Base-by-base conservation (phyloP, 1,284 basidiomycete genomes). In the Tilletiopsis washingtonensis region DNA sequence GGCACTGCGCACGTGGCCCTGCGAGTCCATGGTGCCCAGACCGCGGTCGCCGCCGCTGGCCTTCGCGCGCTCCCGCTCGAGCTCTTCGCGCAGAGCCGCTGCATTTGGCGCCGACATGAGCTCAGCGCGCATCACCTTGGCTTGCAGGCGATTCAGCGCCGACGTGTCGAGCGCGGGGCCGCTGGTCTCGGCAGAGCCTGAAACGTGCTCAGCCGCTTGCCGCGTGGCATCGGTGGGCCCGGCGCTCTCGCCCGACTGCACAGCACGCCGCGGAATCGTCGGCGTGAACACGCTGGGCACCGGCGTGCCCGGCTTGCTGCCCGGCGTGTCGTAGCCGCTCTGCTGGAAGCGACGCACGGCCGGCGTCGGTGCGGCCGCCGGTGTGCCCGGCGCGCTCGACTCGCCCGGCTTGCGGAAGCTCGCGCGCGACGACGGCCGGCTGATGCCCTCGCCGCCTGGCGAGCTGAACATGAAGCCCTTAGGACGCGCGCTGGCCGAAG, bases 111-210 rank as follows among this genome's bases (percentile, higher is more conserved):
- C 75, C 19, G 79, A 81, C 79, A 86, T 86, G 23, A 98, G 78
- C 73, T 88, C 93, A 7, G 93, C 91, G 17, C 89, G 83, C 15
- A 98, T 76, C 1, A 94, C 90, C 61, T 85, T 85, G 5, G 93
- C 94, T 74, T 97, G 91, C 1, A 98, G 76, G 66, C 84, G 86
- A 75, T 98, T 98, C 38, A 98, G 78, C 29, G 85, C 86, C 32
- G 74, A 75, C 6, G 75, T 67, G 0, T 75, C 74, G 46, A 79
- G 56, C 12, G 74, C 63, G n/a, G 51, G 43, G 4, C 20, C 34
- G 3, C 47, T 17, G 36, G 47, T 38, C 7, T 29, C 32, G 9
- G 40, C 15, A 17, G 29, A 24, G 20, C 7, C 11, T 40, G 34
- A 6, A 26, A 44, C 14, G n/a, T 17, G 24, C 20, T 29, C 7